Base-by-base conservation (phyloP, 306 rosid genomes). In the Lablab purpureus region DNA sequence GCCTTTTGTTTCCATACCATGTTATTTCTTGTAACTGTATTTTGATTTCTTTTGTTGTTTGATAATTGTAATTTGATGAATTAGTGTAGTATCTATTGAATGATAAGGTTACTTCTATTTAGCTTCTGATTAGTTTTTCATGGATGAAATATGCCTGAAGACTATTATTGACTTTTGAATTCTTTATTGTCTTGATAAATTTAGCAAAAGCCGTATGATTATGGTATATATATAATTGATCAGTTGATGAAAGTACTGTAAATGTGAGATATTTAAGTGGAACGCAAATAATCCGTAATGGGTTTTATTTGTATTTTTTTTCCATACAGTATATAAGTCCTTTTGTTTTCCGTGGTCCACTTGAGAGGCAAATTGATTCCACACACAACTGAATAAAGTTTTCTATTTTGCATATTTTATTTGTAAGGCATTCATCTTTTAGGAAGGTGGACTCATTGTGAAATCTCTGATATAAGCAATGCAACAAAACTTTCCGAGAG, bases 1-100 rank as follows among this genome's bases (percentile, higher is more conserved):
- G 64, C 47, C 13, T 84, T 59, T 51, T 80, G 43, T 68, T 80
- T 67, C 40, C 54, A 54, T 68, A 54, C 40, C 46, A 65, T 82
- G 46, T 54, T 79, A 30, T 78, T 28, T 83, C 45, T 45, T 30
- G 50, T 37, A 7, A 80, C 18, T 45, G 27, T 51, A 69, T 59
- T n/a, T 63, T 45, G 23, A 77, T 77, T 56, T 74, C 67, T 59
- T 75, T 36, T 13, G 21, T 70, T 45, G 58, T 49, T 34, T 25
- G 51, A 55, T 69, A 15, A 28, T 41, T 56, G 40, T 69, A 52
- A 56, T 59, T 58, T 74, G 63, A 51, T 76, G 43, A 72, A 55
- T 71, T 18, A 25, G 7, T 43, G 22, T 43, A 56, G 68, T 71
- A 60, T 84, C 21, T 41, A 32, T 79, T 75, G 62, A 80, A 75